Conservation (phyloP, 2,329 filamentous ascomycete species). For the Akanthomyces muscarius region DNA sequence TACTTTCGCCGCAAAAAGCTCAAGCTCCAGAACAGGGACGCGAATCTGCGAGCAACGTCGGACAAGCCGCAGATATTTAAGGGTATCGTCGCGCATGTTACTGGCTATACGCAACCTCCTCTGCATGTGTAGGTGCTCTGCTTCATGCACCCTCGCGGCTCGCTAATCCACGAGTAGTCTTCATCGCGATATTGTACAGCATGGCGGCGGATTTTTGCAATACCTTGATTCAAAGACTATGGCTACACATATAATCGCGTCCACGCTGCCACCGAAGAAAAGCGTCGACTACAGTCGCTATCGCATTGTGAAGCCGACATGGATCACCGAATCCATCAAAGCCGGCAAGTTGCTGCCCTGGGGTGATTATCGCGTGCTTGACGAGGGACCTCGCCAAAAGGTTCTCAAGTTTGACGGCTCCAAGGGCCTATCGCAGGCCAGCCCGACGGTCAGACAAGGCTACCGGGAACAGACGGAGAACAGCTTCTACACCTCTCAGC, state of each 20-base stretch:
- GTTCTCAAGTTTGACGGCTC: slow-evolving; percentile 61
- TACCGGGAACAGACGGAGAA: slow-evolving; percentile 78
- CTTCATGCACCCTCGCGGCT: neutral
- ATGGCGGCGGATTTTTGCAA: slow-evolving; percentile 94
- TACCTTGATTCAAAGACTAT: slow-evolving; percentile 93
- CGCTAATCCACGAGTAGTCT: slow-evolving; percentile 42
- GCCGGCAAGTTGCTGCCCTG: slow-evolving; percentile 81
- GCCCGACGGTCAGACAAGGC: slow-evolving; percentile 51
- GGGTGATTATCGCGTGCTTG: slow-evolving; percentile 77
- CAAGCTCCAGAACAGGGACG: slow-evolving; percentile 93
- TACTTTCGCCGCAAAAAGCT: slow-evolving; percentile 96
- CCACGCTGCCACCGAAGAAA: slow-evolving; percentile 87
- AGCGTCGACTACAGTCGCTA: slow-evolving; percentile 82
- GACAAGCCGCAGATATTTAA: slow-evolving; percentile 84
- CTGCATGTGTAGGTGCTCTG: slow-evolving; percentile 60
- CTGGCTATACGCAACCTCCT: slow-evolving; percentile 93
- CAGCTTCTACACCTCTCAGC: slow-evolving; percentile 77
- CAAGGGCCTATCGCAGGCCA: slow-evolving; percentile 63
- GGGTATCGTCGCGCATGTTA: slow-evolving; percentile 85
- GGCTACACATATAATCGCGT: slow-evolving; percentile 93
- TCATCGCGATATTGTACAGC: slow-evolving; percentile 79
- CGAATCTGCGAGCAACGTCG: slow-evolving; percentile 64
- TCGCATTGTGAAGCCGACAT: slow-evolving; percentile 88
- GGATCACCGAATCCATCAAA: slow-evolving; percentile 85
- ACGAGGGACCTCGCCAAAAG: slow-evolving; percentile 79